Percentiles rank a stretch among this genome's conserved stretches.
phyloP scores from a whole-genome alignment of 495 filamentous ascomycete genomes.

The Trichoderma orchidacearum region DNA sequence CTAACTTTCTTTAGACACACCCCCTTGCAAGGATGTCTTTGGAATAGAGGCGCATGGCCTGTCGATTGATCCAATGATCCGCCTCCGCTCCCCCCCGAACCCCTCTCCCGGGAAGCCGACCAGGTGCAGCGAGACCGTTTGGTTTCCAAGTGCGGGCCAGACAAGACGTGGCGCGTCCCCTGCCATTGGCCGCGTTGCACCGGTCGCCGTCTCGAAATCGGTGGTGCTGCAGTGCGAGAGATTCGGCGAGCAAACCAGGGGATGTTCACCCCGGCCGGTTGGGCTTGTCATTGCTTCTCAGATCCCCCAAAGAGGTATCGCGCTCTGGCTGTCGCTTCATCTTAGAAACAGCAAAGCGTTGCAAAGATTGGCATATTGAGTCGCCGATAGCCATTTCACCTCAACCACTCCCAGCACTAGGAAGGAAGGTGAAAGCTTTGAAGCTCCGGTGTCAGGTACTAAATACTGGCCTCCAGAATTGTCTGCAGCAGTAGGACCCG shows the following conservation, averaged over 20 bases:
- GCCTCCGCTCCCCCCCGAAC: background rate
- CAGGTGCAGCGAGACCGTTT: background rate
- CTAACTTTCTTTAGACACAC: background rate
- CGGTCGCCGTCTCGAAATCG: background rate
- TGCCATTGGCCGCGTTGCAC: background rate
- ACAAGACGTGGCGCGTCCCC: background rate
- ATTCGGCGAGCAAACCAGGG: conserved; percentile 1
- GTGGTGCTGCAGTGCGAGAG: background rate
- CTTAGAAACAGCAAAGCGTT: background rate
- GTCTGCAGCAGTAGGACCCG: too few species aligned
- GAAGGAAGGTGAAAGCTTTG: too few species aligned
- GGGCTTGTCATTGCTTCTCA: background rate
- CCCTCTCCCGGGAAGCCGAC: background rate
- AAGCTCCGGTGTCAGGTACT: too few species aligned
- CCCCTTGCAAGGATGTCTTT: background rate
- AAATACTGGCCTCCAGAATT: too few species aligned
- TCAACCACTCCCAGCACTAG: too few species aligned
- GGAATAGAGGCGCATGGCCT: background rate
- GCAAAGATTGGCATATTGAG: background rate
- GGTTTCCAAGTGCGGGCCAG: background rate
- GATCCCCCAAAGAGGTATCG: background rate
- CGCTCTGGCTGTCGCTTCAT: background rate
- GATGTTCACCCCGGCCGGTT: background rate
- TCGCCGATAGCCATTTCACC: background rate
- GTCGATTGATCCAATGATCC: background rate